Percentiles rank a stretch among this genome's conserved stretches.
Conservation (phyloP, 306 rosid species). For the Prunus davidiana region DNA sequence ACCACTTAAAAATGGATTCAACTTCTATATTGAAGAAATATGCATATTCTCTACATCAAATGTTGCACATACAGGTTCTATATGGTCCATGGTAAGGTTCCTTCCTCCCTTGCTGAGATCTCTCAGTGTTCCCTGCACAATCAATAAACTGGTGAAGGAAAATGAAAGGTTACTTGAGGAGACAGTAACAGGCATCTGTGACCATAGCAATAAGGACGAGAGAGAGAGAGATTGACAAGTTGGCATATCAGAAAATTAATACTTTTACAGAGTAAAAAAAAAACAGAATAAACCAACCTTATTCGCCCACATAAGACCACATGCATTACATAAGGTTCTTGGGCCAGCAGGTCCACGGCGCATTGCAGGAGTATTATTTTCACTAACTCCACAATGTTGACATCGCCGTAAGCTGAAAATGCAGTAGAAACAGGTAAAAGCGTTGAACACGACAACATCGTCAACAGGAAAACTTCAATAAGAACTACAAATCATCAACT, state of each 20-base stretch:
- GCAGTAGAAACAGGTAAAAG: neutral
- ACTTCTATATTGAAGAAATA: neutral
- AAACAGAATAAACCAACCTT: constrained; percentile 54
- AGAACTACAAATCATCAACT: neutral
- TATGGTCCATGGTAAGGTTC: constrained; percentile 55
- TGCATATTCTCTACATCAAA: neutral
- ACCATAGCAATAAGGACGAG: neutral
- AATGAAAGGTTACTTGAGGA: constrained; percentile 8
- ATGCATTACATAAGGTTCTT: constrained; percentile 93
- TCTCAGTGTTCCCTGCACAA: constrained; percentile 85
- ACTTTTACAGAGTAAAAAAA: neutral
- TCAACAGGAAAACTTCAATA: neutral
- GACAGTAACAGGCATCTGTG: neutral
- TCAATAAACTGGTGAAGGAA: constrained; percentile 37
- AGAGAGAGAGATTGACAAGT: neutral
- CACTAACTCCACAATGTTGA: constrained; percentile 88
- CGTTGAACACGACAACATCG: neutral
- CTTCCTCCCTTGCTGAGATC: constrained; percentile 95
- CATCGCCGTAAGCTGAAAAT: constrained; percentile 65
- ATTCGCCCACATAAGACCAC: constrained; percentile 99
- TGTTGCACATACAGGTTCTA: constrained; percentile 57
- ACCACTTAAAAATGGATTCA: neutral
- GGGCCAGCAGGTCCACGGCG: constrained; percentile 99
- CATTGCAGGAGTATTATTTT: constrained; percentile 95
- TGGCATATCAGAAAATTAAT: neutral